Percentiles rank a stretch among this genome's conserved stretches.
Evolutionary conservation across 768 basidiomycete species (phyloP).

Genomic region (Pisolithus tinctorius): DNA sequence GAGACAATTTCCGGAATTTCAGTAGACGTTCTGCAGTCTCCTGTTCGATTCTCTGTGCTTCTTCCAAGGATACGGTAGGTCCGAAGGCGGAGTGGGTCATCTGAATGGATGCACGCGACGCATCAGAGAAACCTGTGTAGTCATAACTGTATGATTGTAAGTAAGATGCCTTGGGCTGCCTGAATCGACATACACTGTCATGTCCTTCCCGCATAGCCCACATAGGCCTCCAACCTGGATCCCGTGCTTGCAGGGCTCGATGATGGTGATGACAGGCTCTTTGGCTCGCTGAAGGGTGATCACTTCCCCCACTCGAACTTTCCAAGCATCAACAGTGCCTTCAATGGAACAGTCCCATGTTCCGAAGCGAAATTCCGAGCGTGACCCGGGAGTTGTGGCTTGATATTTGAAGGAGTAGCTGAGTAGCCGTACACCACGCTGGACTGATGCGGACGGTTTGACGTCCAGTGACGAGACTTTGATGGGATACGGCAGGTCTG

Average conservation of each 20-base stretch:
- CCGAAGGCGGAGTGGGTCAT: constrained; percentile 93
- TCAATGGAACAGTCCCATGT: constrained; percentile 89
- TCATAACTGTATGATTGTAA: constrained; percentile 47
- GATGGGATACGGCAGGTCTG: constrained; percentile 80
- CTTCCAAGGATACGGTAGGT: constrained; percentile 86
- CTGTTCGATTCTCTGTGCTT: constrained; percentile 83
- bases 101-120: constrained; percentile 80
- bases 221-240: constrained; percentile 91
- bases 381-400: constrained; percentile 36
- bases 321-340: constrained; percentile 71
- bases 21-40: constrained; percentile 78
- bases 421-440: constrained; percentile 72
- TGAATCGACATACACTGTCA: constrained; percentile 63
- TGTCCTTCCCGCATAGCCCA: constrained; percentile 91
- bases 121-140: constrained; percentile 84
- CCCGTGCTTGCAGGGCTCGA: constrained; percentile 95
- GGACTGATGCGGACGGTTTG: constrained; percentile 36
- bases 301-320: constrained; percentile 55
- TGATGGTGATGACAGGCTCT: constrained; percentile 55
- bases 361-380: constrained; percentile 69
- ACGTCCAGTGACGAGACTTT: constrained; percentile 68
- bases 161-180: constrained; percentile 1
- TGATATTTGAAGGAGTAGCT: constrained; percentile 75
- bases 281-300: constrained; percentile 53
- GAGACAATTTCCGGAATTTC: constrained; percentile 70